Evolutionary conservation across 1,284 basidiomycete species (phyloP), one percentile per base, ranked within the genome.

Genomic region (Clitocybe nebularis): DNA sequence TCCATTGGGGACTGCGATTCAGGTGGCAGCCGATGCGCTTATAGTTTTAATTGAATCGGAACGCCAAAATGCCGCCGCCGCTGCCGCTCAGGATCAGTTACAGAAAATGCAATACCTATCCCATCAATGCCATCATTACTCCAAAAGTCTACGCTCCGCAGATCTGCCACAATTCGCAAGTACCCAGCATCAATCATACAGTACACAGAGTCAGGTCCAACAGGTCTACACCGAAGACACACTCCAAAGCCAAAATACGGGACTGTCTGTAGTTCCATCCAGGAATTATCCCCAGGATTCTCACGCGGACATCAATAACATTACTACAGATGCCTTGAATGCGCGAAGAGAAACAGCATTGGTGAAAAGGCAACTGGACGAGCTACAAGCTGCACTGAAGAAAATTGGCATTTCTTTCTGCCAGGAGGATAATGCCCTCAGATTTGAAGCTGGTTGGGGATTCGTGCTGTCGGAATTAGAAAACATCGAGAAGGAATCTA

Each of bases 41-140:
- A 26, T 59, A 11, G 37, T 37, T 22, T 36, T 59, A 21, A 45
- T 61, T 17, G 48, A 50, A 11, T 33, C 46, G 23, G 54, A 61
- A 41, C 45, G 49, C 24, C 39, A 40, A 13, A 35, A 48, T 21
- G 54, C 54, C 8, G 43, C 48, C 17, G 39, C 33, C 10, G 36
- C 29, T n/a, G 34, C 46, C 11, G n/a, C n/a, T n/a, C 40, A 47
- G 28, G 44, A 47, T 6, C 50, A 43, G 24, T 36, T 44, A 25
- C 23, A 41, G 8, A 39, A 49, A 7, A 36, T 52, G n/a, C 45
- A 55, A 40, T 42, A 29, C 11, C 28, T 38, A 20, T 50, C 47
- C 20, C 20, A 25, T n/a, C 22, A n/a, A 1, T 51, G 41, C 26
- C 41, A 33, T 23, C 36, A 49, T 11, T 45, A 39, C 9, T 36